Evolutionary conservation across 2,329 filamentous ascomycete species (phyloP), one percentile per base, ranked within the genome.

Genomic region (Colletotrichum sp.): DNA sequence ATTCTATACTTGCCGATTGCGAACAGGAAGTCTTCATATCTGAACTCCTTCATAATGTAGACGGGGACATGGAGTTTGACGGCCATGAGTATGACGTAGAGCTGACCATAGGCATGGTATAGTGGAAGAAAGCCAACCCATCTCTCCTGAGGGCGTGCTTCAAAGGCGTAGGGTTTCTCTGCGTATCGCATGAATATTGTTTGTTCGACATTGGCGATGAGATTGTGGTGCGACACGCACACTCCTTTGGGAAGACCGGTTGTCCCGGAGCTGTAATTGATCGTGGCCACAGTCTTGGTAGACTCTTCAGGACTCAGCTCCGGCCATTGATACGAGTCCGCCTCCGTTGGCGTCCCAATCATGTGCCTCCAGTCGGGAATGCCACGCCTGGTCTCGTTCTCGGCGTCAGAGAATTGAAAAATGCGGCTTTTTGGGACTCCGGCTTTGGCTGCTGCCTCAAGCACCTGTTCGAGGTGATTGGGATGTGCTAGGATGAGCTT

Each of bases 51-150:
- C 90, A 93, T 92, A 75, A 92, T 82, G 78, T 91, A 92, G 13
- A 91, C 84, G 1, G 88, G 87, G 1, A 88, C 81, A 3, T 83
- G 80, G 32, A 86, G 82, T 76, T 84, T 86, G 15, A 85, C 80
- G 0, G 86, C 86, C 77, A 87, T 85, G 32, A 91, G 81, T 73
- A 88, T 88, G 71, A 89, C 88, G 71, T 87, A 86, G 4, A 89
- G 84, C 80, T 92, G 90, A 4, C 89, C 89, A 76, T 89, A 91
- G 8, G 90, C 90, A 79, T 93, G 91, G 79, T 92, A 94, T 80
- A 94, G 89, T 1, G 93, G 94, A 15, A 95, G 84, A 80, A 94
- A 93, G 64, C 91, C 88, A 32, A 90, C 79, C 87, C 88, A 90
- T 52, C 88, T 83, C 78, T 89, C 89, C 10, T 82, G 80, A 26